Evolutionary conservation across 2,329 filamentous ascomycete species (phyloP), one percentile per base, ranked within the genome.

Genomic region (Setomelanomma holmii): DNA sequence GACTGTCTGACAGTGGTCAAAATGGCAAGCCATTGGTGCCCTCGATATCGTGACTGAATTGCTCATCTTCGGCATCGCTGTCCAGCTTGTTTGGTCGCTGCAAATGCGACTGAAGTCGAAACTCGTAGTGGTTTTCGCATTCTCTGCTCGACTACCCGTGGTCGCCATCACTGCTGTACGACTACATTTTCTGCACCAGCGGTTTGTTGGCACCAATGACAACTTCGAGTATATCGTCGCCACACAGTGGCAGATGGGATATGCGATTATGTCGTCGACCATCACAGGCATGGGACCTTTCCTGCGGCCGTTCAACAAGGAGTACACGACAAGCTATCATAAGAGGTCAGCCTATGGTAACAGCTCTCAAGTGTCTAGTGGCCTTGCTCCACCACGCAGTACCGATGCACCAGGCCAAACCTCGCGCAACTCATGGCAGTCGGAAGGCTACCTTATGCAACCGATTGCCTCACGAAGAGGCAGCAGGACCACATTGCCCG

Each of bases 171-270:
- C 66, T 7, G 58, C 58, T 12, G 46, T 65, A 2, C 67, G 71
- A 30, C 58, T 72, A 12, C 45, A 66, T 46, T 72, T 67, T 50
- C 53, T 72, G 5, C 56, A 55, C 22, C 21, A 57, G 12, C 58
- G 58, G 8, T 45, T 69, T 48, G 7, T 39, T 43, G 50, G 57
- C 35, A 41, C 34, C 5, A 56, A 57, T 42, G 51, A 58, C 12
- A 61, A 61, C 4, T 67, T 69, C 40, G 67, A 64, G 41, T 67
- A 67, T 12, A 20, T 68, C n/a, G 60, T 74, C 2, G 61, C 63
- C 7, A 70, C 66, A 20, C 68, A 73, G 38, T 73, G 68, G 64
- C 67, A 74, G n/a, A 66, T 72, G 53, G 63, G 67, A n/a, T 74
- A 71, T 34, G 69, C 69, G 3, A 69, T 72, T 24, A 72, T 74